Evolutionary conservation across 208 protist species (phyloP).

Genomic region (Porcisia deanei): DNA sequence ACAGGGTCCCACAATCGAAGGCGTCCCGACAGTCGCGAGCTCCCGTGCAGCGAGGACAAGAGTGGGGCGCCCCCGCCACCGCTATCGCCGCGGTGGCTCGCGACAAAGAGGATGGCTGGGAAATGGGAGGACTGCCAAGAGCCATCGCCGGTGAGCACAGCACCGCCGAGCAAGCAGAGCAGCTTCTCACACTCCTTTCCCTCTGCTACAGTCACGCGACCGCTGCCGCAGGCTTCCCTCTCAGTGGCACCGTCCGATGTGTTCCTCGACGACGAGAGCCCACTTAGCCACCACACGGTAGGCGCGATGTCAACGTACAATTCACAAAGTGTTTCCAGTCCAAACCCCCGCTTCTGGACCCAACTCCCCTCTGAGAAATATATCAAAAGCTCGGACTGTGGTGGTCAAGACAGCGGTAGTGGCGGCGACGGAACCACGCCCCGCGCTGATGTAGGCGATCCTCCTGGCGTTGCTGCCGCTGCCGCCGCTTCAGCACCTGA

Average conservation of each 20-base stretch:
- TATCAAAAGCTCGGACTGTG: background rate
- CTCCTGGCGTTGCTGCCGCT: background rate
- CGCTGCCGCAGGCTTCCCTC: background rate
- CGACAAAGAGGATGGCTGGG: background rate
- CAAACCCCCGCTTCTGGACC: background rate
- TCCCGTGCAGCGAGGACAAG: background rate
- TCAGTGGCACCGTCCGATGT: background rate
- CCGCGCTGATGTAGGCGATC: background rate
- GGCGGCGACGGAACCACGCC: background rate
- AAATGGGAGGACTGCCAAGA: background rate
- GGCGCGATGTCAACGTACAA: background rate
- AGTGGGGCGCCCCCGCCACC: background rate
- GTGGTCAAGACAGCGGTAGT: background rate
- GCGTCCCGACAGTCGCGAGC: background rate
- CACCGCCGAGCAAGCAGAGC: constrained; percentile 7
- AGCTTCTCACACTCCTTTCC: background rate
- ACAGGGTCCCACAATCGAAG: background rate
- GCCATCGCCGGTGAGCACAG: constrained; percentile 7
- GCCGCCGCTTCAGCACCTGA: background rate
- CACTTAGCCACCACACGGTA: background rate
- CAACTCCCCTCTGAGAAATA: constrained; percentile 9
- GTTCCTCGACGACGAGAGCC: background rate
- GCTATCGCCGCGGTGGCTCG: background rate
- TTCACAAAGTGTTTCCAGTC: background rate
- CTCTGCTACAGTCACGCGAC: background rate